Evolutionary conservation across 2,329 filamentous ascomycete species (phyloP).

Genomic region (Alternaria gansuensis): DNA sequence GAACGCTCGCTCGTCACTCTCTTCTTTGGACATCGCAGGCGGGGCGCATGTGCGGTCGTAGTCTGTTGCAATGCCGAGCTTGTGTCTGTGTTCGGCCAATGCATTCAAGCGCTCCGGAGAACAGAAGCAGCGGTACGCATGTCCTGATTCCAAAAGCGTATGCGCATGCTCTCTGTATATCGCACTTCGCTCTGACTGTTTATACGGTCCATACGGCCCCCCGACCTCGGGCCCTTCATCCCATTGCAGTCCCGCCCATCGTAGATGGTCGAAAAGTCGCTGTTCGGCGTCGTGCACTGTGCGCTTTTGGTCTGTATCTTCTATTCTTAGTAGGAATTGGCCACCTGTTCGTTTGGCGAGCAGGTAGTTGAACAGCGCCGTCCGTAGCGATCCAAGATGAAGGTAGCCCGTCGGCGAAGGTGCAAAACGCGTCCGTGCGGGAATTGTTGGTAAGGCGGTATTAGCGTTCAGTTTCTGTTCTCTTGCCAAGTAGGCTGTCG

Average conservation of each 20-base stretch:
- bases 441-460: conserved; percentile 38
- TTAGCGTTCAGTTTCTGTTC: conserved; percentile 12
- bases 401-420: conserved; percentile 95
- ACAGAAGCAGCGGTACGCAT: conserved; percentile 96
- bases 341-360: conserved; percentile 88
- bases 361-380: conserved; percentile 94
- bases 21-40: conserved; percentile 63
- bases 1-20: conserved; percentile 75
- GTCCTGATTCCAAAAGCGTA: conserved; percentile 71
- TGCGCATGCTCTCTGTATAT: conserved; percentile 77
- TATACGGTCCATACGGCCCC: conserved; percentile 86
- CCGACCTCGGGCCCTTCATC: conserved; percentile 89
- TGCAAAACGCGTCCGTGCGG: conserved; percentile 81
- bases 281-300: conserved; percentile 82
- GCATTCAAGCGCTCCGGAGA: conserved; percentile 72
- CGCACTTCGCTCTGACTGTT: conserved; percentile 79
- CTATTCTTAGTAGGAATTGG: conserved; percentile 88
- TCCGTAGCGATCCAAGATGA: conserved; percentile 89
- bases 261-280: conserved; percentile 78
- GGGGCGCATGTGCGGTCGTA: conserved; percentile 78
- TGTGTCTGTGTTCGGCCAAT: conserved; percentile 70
- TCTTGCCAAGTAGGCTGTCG: conserved; percentile 15
- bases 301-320: conserved; percentile 93
- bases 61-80: conserved; percentile 65
- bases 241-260: conserved; percentile 91